A percentile compares a stretch with the other conserved stretches of the same genome.
Conservation (phyloP, 495 filamentous ascomycete species). For the Xylaria castorea region DNA sequence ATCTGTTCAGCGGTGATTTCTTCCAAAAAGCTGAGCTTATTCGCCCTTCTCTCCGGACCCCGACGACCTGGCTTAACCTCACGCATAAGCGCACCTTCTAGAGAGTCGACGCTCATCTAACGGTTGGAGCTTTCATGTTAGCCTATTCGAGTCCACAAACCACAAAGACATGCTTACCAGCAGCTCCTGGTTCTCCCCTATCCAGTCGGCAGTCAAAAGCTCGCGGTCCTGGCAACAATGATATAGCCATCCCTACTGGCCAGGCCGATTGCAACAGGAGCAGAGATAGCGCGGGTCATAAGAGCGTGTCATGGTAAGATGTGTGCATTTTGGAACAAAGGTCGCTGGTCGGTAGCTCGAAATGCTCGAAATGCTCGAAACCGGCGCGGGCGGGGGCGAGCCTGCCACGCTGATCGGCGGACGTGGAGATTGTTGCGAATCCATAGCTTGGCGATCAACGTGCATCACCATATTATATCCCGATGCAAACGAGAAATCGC, state of each 20-base stretch:
- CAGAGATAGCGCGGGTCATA: constrained; percentile 57
- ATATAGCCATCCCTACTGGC: constrained; percentile 70
- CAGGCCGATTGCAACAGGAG: constrained; percentile 53
- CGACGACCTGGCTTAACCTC: constrained; percentile 40
- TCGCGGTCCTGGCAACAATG: constrained; percentile 67
- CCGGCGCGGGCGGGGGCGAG: constrained; percentile 9
- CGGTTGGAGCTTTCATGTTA: background rate
- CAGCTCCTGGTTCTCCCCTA: constrained; percentile 31
- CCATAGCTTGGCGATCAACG: constrained; percentile 7
- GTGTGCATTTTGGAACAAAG: constrained; percentile 58
- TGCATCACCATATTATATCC: constrained; percentile 8
- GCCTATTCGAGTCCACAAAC: background rate
- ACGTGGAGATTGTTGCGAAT: background rate
- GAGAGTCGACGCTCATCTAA: constrained; percentile 34
- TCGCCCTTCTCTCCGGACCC: constrained; percentile 45
- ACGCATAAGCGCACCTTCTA: constrained; percentile 24
- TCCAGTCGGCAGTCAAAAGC: constrained; percentile 47
- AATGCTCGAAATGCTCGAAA: constrained; percentile 29
- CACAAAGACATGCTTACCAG: constrained; percentile 31
- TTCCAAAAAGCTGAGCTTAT: constrained; percentile 50
- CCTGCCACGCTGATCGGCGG: background rate
- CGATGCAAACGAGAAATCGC: background rate
- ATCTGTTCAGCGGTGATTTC: constrained; percentile 59
- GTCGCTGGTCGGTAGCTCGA: constrained; percentile 11
- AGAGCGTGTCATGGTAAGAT: constrained; percentile 64